Evolutionary conservation across 2,329 filamentous ascomycete species (phyloP).

Genomic region (Penicillium sp.): DNA sequence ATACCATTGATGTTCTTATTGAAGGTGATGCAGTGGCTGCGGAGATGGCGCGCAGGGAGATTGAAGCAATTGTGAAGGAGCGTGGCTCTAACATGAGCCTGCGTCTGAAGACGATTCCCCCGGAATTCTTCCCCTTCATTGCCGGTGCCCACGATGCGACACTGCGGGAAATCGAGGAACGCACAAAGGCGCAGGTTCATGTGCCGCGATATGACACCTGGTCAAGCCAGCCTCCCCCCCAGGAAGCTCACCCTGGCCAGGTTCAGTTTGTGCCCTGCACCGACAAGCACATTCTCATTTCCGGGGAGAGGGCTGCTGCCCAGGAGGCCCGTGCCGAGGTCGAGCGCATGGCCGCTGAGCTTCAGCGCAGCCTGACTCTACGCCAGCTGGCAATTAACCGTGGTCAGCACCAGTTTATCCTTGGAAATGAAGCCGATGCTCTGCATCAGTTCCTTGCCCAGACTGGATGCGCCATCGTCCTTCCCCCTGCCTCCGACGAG

Average conservation of each 20-base stretch:
- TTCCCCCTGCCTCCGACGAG: slow-evolving; percentile 76
- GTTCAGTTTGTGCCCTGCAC: slow-evolving; percentile 72
- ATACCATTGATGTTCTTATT: slow-evolving; percentile 80
- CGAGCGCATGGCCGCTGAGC: slow-evolving; percentile 75
- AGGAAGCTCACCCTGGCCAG: slow-evolving; percentile 64
- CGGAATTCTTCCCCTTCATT: slow-evolving; percentile 95
- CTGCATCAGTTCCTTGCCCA: slow-evolving; percentile 85
- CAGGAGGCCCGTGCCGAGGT: slow-evolving; percentile 79
- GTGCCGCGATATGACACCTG: slow-evolving; percentile 82
- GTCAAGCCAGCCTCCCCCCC: slow-evolving; percentile 68
- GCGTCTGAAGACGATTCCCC: slow-evolving; percentile 80
- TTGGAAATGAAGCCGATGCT: slow-evolving; percentile 79
- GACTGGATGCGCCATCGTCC: slow-evolving; percentile 85
- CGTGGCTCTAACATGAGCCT: slow-evolving; percentile 80
- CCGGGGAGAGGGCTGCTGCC: slow-evolving; percentile 82
- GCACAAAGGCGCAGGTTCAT: slow-evolving; percentile 76
- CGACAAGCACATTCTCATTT: slow-evolving; percentile 80
- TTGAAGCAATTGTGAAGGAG: slow-evolving; percentile 86
- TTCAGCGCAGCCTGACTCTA: slow-evolving; percentile 75
- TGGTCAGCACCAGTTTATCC: slow-evolving; percentile 91
- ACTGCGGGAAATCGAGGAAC: slow-evolving; percentile 70
- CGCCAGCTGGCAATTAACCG: slow-evolving; percentile 82
- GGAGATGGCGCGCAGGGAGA: slow-evolving; percentile 79
- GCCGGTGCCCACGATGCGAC: slow-evolving; percentile 75
- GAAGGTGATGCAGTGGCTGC: slow-evolving; percentile 91